Evolutionary conservation across 2,329 filamentous ascomycete genomes (phyloP), one percentile per base, ranked within the genome.

Genomic region (Fonsecaea erecta): DNA sequence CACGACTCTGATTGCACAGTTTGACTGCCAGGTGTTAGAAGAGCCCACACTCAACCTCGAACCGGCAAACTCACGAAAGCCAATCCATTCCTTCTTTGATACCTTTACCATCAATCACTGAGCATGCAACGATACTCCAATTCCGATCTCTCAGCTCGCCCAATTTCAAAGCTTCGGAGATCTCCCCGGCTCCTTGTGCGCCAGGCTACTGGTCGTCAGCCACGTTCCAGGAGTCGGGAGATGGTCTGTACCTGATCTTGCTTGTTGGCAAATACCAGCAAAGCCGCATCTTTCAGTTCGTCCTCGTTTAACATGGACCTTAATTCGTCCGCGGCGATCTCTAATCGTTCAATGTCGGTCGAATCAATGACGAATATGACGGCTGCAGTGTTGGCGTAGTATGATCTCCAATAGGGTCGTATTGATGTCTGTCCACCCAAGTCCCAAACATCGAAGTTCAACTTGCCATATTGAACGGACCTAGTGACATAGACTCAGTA

Each of bases 401-500:
- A 99, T 82, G 95, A 99, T 78, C 95, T 88, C 95, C 95, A 99
- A 83, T 99, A 99, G 1, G 95, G 95, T 71, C 95, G 88, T 77
- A 99, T 99, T 72, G 91, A 96, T n/a, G 95, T 99, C 84, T 99
- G 95, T 43, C 95, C 95, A 75, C 95, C 94, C 54, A 98, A 85
- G 82, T 98, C 94, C 95, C 95, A 99, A 75, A 99, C 95, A 76
- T 98, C 98, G 79, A 99, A 96, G 79, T 97, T 97, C 68, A 99
- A 86, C 77, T 97, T 98, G 79, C 94, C 94, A 84, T 99, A 99
- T 73, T 93, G 95, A 70, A 99, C 95, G 24, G 93, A 97, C 62
- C 71, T 72, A 58, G 18, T 30, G 18, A 37, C 24, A 16, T 26
- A 32, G 14, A 16, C 30, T 51, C 3, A 63, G 57, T 56, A 30